Percentiles rank a stretch among this genome's conserved stretches.
Evolutionary conservation across 1,139 yeast genomes (phyloP).

Genomic region (Geotrichum cucujoidarum): DNA sequence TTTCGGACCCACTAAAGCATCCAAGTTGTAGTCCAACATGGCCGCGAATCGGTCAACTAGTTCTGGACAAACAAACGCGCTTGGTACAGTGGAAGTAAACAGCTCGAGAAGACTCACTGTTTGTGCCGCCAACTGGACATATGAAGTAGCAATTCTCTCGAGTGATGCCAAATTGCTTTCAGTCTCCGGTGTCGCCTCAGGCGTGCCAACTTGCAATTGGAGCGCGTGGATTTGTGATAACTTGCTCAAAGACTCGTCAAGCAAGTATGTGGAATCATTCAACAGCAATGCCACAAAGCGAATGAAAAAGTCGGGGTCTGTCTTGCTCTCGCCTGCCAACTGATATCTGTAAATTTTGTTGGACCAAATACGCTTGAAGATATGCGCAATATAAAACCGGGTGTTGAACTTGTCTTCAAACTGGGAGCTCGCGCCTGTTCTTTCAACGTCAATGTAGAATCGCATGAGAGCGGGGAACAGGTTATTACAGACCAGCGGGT

Average conservation of each 20-base stretch:
- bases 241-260: conserved; percentile 86
- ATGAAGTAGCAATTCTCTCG: conserved; percentile 74
- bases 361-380: conserved; percentile 80
- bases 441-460: conserved; percentile 90
- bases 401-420: conserved; percentile 94
- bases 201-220: conserved; percentile 48
- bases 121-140: conserved; percentile 77
- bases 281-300: conserved; percentile 90
- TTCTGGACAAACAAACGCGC: conserved; percentile 81
- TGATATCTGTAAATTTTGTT: conserved; percentile 62
- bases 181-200: conserved; percentile 5
- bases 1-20: conserved; percentile 89
- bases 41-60: conserved; percentile 91
- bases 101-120: conserved; percentile 73
- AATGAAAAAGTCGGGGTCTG: conserved; percentile 58
- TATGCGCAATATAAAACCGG: conserved; percentile 78
- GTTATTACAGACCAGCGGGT: conserved; percentile 59
- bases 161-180: conserved; percentile 47
- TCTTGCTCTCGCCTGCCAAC: conserved; percentile 56
- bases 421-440: conserved; percentile 92
- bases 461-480: conserved; percentile 78
- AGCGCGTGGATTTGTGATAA: conserved; percentile 70
- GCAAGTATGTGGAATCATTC: conserved; percentile 84
- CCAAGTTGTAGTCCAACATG: conserved; percentile 88
- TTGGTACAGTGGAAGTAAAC: conserved; percentile 82